These are phyloP conservation scores for Trichoderma pleuroti DNA, from an alignment of 2,329 filamentous ascomycete genomes.

Conservation along the genomic window DNA sequence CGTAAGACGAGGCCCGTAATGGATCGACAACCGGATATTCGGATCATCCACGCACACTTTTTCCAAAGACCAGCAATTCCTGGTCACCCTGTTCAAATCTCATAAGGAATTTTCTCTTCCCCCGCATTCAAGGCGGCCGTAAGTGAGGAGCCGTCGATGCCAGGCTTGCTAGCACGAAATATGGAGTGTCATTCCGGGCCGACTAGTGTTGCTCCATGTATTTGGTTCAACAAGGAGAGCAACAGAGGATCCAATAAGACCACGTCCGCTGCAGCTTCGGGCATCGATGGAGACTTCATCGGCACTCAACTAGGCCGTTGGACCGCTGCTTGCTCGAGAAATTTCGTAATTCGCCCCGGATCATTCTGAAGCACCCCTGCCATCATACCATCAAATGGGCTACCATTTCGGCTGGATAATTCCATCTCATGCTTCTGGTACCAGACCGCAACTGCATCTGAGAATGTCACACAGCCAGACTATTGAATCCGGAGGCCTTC, in stretches of 20 bases:
- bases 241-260: not conserved
- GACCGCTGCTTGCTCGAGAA: not conserved
- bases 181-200: slow-evolving; percentile 2
- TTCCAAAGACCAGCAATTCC: not conserved
- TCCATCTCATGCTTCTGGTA: not conserved
- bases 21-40: slow-evolving; percentile 8
- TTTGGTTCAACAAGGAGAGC: not conserved
- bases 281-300: not conserved
- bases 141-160: not conserved
- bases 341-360: not conserved
- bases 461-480: not conserved
- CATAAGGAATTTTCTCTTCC: not conserved
- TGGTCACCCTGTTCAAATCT: not conserved
- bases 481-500: not conserved
- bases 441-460: not conserved
- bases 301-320: not conserved
- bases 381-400: not conserved
- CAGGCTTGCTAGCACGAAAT: not conserved
- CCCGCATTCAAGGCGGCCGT: not conserved
- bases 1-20: not conserved
- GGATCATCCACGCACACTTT: not conserved
- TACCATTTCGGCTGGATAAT: not conserved
- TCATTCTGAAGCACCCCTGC: not conserved
- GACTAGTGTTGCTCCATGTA: not conserved
- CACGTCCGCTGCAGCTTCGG: not conserved